A percentile compares a stretch with the other conserved stretches of the same genome.
Evolutionary conservation across 345 rosid genomes (phyloP).

Genomic region (Populus tremula): DNA sequence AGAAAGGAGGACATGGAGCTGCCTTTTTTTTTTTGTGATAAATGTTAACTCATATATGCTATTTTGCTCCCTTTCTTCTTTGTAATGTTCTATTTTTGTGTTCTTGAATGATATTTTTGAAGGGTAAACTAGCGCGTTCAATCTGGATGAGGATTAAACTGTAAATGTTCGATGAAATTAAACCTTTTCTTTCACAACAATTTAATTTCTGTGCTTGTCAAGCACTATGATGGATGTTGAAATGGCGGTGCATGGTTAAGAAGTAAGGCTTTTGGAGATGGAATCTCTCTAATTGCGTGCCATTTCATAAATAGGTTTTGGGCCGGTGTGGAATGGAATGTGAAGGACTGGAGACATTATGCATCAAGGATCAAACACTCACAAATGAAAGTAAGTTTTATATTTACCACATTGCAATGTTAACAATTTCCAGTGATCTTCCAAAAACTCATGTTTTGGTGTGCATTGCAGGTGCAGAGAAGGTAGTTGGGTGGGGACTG

Average conservation of each 20-base stretch:
- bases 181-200: background rate
- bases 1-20: background rate
- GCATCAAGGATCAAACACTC: constrained; percentile 73
- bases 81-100: background rate
- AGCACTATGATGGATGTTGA: constrained; percentile 6
- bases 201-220: background rate
- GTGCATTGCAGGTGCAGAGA: constrained; percentile 67
- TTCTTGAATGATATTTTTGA: background rate
- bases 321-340: constrained; percentile 63
- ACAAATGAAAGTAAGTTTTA: constrained; percentile 63
- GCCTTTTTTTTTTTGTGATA: background rate
- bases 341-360: constrained; percentile 63
- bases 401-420: constrained; percentile 8
- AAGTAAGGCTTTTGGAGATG: constrained; percentile 7
- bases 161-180: background rate
- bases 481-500: constrained; percentile 82
- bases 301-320: constrained; percentile 50
- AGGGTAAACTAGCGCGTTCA: background rate
- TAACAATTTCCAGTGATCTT: background rate
- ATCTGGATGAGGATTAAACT: background rate
- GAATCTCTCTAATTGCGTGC: constrained; percentile 5
- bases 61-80: background rate
- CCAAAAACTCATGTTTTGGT: constrained; percentile 3
- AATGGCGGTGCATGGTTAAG: background rate
- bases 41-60: background rate